These are phyloP conservation scores for Lathyrus sativus DNA, from an alignment of 306 rosid species.

Conservation along the genomic window DNA sequence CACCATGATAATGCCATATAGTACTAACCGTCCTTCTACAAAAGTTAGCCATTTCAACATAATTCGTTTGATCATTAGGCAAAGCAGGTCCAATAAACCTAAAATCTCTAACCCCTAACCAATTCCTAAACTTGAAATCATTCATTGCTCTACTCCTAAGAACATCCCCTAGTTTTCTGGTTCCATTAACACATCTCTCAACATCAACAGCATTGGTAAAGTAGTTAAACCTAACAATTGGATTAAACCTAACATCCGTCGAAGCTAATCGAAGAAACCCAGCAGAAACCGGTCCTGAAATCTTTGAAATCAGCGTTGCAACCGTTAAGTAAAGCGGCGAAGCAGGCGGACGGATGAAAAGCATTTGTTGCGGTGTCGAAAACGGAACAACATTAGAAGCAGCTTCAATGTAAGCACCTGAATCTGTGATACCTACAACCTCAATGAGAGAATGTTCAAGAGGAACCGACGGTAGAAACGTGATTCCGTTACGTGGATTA, in stretches of 20 bases:
- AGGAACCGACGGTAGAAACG: constrained; percentile 67
- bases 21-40: constrained; percentile 79
- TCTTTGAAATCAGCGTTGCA: constrained; percentile 80
- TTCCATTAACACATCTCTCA: constrained; percentile 78
- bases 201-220: constrained; percentile 60
- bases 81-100: constrained; percentile 76
- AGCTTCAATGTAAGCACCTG: constrained; percentile 82
- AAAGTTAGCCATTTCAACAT: constrained; percentile 62
- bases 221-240: constrained; percentile 81
- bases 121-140: constrained; percentile 59
- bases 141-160: constrained; percentile 63
- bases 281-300: constrained; percentile 59
- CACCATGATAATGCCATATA: constrained; percentile 97
- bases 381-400: constrained; percentile 78
- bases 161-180: constrained; percentile 57
- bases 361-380: constrained; percentile 45
- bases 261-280: constrained; percentile 73
- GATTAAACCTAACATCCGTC: constrained; percentile 56
- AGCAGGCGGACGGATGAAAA: constrained; percentile 54
- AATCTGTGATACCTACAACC: constrained; percentile 78
- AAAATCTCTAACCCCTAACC: constrained; percentile 62
- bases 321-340: constrained; percentile 66
- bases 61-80: constrained; percentile 52
- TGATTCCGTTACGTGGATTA: constrained; percentile 83
- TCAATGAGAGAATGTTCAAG: constrained; percentile 82